A percentile compares a stretch with the other conserved stretches of the same genome.
Conservation (phyloP, 2,329 filamentous ascomycete genomes). For the Paracamarosporium sp. region DNA sequence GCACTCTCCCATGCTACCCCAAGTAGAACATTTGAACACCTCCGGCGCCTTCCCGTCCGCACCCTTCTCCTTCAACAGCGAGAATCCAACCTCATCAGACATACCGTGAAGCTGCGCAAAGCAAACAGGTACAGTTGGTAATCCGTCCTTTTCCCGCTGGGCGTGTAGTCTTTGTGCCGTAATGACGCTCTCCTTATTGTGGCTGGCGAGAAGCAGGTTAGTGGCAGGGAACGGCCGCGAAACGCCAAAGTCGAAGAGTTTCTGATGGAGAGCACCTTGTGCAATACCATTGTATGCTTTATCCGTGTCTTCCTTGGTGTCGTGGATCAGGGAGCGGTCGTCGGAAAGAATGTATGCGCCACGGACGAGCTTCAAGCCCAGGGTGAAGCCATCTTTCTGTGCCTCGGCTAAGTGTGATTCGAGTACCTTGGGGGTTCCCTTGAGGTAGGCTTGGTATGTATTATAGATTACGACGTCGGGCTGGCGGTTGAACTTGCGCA, state of each 20-base stretch:
- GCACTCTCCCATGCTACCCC: constrained; percentile 72
- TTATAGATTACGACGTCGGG: constrained; percentile 69
- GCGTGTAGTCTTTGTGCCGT: constrained; percentile 56
- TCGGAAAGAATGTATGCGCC: constrained; percentile 64
- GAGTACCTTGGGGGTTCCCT: constrained; percentile 52
- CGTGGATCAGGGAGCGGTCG: constrained; percentile 57
- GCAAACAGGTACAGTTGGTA: constrained; percentile 57
- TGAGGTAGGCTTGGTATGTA: constrained; percentile 66
- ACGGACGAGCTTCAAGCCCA: constrained; percentile 64
- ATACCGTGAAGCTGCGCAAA: constrained; percentile 92
- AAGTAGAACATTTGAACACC: constrained; percentile 64
- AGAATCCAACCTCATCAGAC: constrained; percentile 86
- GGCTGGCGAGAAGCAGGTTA: constrained; percentile 76
- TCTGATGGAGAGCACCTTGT: constrained; percentile 55
- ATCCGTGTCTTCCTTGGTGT: constrained; percentile 63
- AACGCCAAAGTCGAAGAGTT: constrained; percentile 30
- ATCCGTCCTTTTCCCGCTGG: constrained; percentile 40
- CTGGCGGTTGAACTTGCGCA: constrained; percentile 60
- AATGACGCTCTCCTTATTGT: constrained; percentile 78
- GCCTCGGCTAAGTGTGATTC: constrained; percentile 56
- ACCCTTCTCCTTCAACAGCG: constrained; percentile 31
- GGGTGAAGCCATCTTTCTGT: constrained; percentile 55
- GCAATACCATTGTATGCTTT: constrained; percentile 72
- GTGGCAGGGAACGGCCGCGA: constrained; percentile 48
- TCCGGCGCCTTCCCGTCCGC: constrained; percentile 47